A percentile compares a stretch with the other conserved stretches of the same genome.
These are phyloP conservation scores for Rhizophlyctis rosea DNA, from an alignment of 192 early-diverging fungal species.

Conservation along the genomic window DNA sequence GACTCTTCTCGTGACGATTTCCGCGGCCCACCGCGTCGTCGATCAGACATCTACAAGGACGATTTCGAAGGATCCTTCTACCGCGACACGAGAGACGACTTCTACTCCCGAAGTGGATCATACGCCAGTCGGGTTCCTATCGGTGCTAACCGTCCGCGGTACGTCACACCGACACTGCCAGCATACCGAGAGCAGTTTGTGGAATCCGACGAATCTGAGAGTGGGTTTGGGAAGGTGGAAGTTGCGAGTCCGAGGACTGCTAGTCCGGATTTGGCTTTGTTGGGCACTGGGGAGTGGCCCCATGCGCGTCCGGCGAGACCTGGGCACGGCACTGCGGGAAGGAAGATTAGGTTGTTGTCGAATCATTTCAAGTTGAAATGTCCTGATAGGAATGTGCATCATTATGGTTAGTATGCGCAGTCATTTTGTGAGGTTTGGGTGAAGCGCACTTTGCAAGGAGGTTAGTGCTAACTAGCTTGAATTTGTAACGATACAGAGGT, in stretches of 20 bases:
- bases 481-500: background rate
- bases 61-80: too few relatives aligned
- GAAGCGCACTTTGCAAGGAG: background rate
- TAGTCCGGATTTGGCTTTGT: background rate
- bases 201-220: too few relatives aligned
- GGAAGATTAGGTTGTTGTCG: conserved; percentile 1
- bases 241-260: background rate
- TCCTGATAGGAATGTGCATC: conserved; percentile 11
- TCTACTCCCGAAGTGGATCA: too few relatives aligned
- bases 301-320: conserved; percentile 12
- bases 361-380: conserved; percentile 12
- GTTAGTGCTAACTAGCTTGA: background rate
- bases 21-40: too few relatives aligned
- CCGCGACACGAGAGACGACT: too few relatives aligned
- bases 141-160: too few relatives aligned
- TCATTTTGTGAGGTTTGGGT: background rate
- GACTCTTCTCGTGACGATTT: too few relatives aligned
- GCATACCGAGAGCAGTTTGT: too few relatives aligned
- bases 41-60: too few relatives aligned
- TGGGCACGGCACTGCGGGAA: conserved; percentile 1
- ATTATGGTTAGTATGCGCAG: conserved; percentile 15
- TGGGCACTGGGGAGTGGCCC: background rate
- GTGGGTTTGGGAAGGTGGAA: background rate
- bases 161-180: too few relatives aligned
- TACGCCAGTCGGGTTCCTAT: too few relatives aligned